Evolutionary conservation across 768 basidiomycete genomes (phyloP).

Genomic region (Gelatoporia subvermispora): DNA sequence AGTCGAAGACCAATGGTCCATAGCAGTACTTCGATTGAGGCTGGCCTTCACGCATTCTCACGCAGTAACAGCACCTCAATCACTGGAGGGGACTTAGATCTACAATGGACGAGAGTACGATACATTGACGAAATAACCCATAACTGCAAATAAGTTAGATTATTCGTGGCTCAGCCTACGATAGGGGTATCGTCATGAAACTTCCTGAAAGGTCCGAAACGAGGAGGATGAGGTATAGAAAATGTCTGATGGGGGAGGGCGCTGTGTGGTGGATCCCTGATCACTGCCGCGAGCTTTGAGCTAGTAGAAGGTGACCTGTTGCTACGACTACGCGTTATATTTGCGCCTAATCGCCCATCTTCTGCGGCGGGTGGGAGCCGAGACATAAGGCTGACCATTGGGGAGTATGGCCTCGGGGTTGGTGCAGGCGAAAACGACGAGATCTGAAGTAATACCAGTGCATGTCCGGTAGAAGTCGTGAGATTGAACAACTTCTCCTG

Average conservation of each 20-base stretch:
- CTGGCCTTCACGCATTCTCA: background rate
- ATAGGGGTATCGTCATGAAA: background rate
- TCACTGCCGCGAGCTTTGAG: conserved; percentile 4
- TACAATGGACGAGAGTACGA: background rate
- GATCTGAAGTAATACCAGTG: conserved; percentile 80
- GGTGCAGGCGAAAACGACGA: conserved; percentile 69
- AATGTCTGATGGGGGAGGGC: conserved; percentile 49
- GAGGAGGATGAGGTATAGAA: conserved; percentile 31
- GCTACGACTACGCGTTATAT: conserved; percentile 57
- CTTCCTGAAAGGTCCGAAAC: conserved; percentile 10
- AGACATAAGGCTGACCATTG: conserved; percentile 34
- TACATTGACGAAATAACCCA: background rate
- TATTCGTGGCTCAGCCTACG: background rate
- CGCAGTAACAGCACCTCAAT: background rate
- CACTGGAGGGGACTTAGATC: background rate
- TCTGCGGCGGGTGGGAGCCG: conserved; percentile 27
- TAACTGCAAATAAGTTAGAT: background rate
- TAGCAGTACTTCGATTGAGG: conserved; percentile 1
- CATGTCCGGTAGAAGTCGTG: conserved; percentile 81
- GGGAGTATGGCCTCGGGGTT: conserved; percentile 55
- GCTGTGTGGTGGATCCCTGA: conserved; percentile 45
- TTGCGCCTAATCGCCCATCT: conserved; percentile 46
- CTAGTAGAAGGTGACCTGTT: conserved; percentile 3
- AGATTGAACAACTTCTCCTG: conserved; percentile 70
- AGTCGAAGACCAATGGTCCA: conserved; percentile 2